Percentiles rank a stretch among this genome's conserved stretches.
These are phyloP conservation scores for Hypoxylon sp. DNA, from an alignment of 2,329 filamentous ascomycete genomes.

Conservation along the genomic window DNA sequence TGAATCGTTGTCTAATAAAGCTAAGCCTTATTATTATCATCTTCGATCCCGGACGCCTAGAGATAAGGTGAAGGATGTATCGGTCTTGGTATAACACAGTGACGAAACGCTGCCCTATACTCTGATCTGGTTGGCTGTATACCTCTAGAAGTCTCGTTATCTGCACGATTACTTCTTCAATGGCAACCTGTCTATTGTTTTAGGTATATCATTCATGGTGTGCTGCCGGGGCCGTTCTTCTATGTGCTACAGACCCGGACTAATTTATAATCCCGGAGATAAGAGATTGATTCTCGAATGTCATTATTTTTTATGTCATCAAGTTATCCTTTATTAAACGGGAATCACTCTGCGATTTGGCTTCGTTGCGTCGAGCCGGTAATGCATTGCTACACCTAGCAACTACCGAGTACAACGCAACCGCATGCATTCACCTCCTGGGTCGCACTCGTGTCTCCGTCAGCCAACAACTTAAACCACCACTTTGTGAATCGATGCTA, in stretches of 20 bases:
- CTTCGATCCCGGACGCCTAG: constrained; percentile 23
- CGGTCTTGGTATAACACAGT: background rate
- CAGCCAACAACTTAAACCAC: background rate
- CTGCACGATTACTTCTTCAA: constrained; percentile 14
- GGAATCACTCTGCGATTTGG: constrained; percentile 6
- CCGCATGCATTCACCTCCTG: background rate
- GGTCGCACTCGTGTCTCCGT: background rate
- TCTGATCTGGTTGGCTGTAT: constrained; percentile 12
- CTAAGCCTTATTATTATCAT: constrained; percentile 24
- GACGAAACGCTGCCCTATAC: constrained; percentile 5
- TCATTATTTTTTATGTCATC: constrained; percentile 16
- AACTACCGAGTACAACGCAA: constrained; percentile 13
- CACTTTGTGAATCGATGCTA: background rate
- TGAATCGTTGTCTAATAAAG: constrained; percentile 25
- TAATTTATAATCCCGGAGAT: constrained; percentile 30
- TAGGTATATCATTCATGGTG: constrained; percentile 26
- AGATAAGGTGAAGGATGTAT: constrained; percentile 36
- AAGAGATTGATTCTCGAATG: constrained; percentile 9
- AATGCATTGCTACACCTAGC: constrained; percentile 1
- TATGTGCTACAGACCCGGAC: constrained; percentile 12
- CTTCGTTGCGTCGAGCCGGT: constrained; percentile 2
- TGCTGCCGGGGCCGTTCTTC: constrained; percentile 17
- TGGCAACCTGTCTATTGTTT: constrained; percentile 15
- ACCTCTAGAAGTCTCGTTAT: constrained; percentile 14
- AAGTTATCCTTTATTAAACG: constrained; percentile 16